Evolutionary conservation across 805 yeast species (phyloP).

Genomic region (Yamadazyma endophytica): DNA sequence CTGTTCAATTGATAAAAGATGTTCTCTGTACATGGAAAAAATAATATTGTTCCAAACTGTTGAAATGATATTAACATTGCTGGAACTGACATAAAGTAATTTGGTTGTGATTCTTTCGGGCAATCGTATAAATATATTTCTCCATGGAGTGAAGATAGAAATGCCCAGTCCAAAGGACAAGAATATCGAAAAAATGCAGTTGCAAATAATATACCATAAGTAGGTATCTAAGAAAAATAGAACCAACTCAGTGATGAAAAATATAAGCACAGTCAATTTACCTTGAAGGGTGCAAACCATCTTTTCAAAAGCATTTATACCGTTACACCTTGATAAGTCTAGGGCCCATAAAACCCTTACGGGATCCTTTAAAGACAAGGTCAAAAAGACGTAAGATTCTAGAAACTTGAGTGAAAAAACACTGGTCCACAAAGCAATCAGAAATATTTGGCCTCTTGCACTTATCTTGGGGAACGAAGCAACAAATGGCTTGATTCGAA

Average conservation of each 20-base stretch:
- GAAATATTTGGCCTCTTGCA: constrained; percentile 18
- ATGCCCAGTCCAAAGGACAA: constrained; percentile 71
- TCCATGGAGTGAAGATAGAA: constrained; percentile 88
- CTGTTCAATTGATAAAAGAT: constrained; percentile 68
- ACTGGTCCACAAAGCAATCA: constrained; percentile 24
- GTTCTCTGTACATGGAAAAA: constrained; percentile 79
- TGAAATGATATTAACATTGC: constrained; percentile 46
- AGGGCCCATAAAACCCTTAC: constrained; percentile 23
- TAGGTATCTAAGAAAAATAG: constrained; percentile 79
- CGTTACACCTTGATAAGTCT: constrained; percentile 23
- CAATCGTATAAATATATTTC: constrained; percentile 68
- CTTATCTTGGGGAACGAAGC: constrained; percentile 21
- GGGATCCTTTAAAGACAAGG: constrained; percentile 32
- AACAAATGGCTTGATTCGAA: constrained; percentile 14
- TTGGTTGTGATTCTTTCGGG: constrained; percentile 76
- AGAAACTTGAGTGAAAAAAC: constrained; percentile 30
- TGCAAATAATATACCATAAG: constrained; percentile 82
- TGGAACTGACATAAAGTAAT: constrained; percentile 45
- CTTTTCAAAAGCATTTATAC: constrained; percentile 21
- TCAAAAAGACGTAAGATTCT: constrained; percentile 34
- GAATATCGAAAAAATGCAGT: constrained; percentile 66
- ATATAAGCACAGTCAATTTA: constrained; percentile 18
- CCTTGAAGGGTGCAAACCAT: constrained; percentile 26
- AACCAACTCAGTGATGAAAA: constrained; percentile 37
- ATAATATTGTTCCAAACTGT: constrained; percentile 84